These are phyloP conservation scores for Mucor sp. DNA, from an alignment of 371 early-diverging fungal species.

Conservation along the genomic window DNA sequence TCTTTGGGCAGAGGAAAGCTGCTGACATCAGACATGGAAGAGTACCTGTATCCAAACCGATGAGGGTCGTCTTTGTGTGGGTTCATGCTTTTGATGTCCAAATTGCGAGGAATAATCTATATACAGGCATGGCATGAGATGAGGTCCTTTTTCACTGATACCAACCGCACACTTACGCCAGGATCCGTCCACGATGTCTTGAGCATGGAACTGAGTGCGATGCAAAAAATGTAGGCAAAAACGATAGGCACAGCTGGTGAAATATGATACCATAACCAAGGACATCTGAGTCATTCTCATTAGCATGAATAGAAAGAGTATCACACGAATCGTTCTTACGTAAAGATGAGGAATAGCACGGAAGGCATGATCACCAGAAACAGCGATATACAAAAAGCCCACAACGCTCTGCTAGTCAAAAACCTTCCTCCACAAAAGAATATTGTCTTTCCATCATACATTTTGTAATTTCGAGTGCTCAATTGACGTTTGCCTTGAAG, in stretches of 20 bases:
- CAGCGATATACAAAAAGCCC: conserved; percentile 70
- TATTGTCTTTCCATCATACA: conserved; percentile 49
- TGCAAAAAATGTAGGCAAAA: conserved; percentile 72
- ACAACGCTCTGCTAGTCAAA: conserved; percentile 68
- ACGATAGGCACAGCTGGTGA: conserved; percentile 69
- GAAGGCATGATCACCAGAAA: conserved; percentile 67
- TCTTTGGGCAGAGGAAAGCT: conserved; percentile 53
- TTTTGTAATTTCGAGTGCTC: conserved; percentile 29
- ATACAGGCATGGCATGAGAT: not conserved
- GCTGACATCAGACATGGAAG: conserved; percentile 16
- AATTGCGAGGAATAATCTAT: conserved; percentile 72
- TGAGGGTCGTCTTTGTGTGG: not conserved
- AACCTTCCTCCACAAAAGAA: conserved; percentile 73
- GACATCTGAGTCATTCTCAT: conserved; percentile 48
- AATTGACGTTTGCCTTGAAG: conserved; percentile 12
- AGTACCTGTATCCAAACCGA: conserved; percentile 18
- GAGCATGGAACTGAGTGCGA: conserved; percentile 71
- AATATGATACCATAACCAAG: conserved; percentile 68
- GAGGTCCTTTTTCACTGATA: no score
- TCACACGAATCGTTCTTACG: conserved; percentile 45
- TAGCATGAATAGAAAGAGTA: not conserved
- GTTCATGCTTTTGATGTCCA: conserved; percentile 42
- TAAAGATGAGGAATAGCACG: conserved; percentile 70
- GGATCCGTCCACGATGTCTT: conserved; percentile 90
- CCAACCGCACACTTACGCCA: conserved; percentile 53